phyloP scores from a whole-genome alignment of 768 basidiomycete genomes.

The Leccinellum albellum region DNA sequence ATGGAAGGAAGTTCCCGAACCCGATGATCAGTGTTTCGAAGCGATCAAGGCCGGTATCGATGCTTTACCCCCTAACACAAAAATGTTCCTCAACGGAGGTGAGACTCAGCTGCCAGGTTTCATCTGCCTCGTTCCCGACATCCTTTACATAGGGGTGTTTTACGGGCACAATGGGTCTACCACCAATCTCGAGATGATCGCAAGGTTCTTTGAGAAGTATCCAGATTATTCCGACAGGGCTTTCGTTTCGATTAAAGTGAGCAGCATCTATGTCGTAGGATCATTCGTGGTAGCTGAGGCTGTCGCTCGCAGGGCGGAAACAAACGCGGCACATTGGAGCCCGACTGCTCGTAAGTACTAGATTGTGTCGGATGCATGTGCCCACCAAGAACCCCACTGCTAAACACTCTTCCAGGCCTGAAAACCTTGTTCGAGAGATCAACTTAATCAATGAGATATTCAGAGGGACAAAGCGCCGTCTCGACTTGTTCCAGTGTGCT shows the following conservation, averaged over 20 bases:
- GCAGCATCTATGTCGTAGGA: conserved; percentile 22
- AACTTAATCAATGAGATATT: conserved; percentile 41
- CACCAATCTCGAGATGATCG: conserved; percentile 47
- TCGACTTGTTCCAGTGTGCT: conserved; percentile 60
- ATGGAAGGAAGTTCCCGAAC: neutral
- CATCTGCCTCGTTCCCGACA: conserved; percentile 38
- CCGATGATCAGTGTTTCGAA: conserved; percentile 38
- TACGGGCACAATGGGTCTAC: conserved; percentile 43
- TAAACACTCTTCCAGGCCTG: conserved; percentile 16
- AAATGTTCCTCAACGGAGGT: conserved; percentile 53
- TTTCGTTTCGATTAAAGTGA: conserved; percentile 35
- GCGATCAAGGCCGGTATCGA: conserved; percentile 43
- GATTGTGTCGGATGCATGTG: neutral
- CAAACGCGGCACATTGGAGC: neutral
- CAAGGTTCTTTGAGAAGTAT: conserved; percentile 43
- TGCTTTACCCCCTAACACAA: conserved; percentile 39
- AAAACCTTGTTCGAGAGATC: conserved; percentile 47
- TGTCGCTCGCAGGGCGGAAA: conserved; percentile 27
- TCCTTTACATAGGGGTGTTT: conserved; percentile 43
- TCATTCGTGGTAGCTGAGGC: conserved; percentile 22
- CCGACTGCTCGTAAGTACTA: conserved; percentile 32
- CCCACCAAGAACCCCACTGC: neutral
- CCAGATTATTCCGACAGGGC: conserved; percentile 33
- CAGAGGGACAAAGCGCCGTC: conserved; percentile 47
- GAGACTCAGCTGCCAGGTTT: neutral